Conservation (phyloP, 2,329 filamentous ascomycete species). For the Cladosporium phlei region DNA sequence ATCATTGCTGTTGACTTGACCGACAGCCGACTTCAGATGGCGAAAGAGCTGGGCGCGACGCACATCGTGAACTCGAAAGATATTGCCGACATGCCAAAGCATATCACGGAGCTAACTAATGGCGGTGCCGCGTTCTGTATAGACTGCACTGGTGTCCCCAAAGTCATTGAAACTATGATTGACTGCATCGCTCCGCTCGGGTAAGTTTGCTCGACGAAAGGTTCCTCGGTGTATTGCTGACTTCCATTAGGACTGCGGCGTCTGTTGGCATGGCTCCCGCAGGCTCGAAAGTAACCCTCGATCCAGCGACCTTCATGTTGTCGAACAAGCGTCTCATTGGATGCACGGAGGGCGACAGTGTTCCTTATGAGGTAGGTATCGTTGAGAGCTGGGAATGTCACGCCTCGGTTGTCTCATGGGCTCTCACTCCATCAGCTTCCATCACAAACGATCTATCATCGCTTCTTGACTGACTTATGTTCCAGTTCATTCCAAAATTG, state of each 20-base stretch:
- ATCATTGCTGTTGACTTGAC: neutral
- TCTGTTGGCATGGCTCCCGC: slow-evolving; percentile 3
- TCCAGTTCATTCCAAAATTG: neutral
- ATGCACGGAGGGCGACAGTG: slow-evolving; percentile 1
- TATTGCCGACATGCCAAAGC: neutral
- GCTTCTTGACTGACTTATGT: neutral
- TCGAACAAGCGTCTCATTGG: slow-evolving; percentile 1
- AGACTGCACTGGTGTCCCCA: slow-evolving; percentile 3
- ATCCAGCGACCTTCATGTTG: slow-evolving; percentile 4
- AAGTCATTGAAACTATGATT: neutral
- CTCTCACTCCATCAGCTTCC: no score
- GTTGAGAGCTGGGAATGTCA: no score
- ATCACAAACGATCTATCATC: neutral
- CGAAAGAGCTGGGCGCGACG: neutral
- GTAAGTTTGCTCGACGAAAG: neutral
- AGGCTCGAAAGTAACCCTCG: neutral
- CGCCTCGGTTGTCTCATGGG: no score
- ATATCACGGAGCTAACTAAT: neutral
- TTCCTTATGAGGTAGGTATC: neutral
- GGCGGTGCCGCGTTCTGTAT: neutral
- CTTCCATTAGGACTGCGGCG: neutral
- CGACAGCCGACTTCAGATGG: neutral
- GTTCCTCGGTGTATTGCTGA: neutral
- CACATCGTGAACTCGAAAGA: neutral
- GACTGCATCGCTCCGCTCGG: neutral